phyloP scores from a whole-genome alignment of 2,329 filamentous ascomycete genomes.

The Stachybotrys echinatus region DNA sequence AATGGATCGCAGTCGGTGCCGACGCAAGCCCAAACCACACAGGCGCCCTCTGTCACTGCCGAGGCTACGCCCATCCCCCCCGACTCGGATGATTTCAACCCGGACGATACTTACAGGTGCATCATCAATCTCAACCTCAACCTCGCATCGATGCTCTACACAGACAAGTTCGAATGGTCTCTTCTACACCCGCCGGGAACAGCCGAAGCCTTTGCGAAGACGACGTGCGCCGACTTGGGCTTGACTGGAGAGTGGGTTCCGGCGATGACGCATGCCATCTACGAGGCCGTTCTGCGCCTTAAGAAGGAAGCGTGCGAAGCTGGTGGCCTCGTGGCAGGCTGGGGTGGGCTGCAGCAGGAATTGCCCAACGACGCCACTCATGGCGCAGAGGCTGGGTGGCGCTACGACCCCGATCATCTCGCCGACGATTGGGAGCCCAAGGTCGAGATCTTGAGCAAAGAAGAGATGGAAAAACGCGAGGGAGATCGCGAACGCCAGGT shows the following conservation, averaged over 20 bases:
- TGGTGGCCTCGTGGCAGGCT: slow-evolving; percentile 74
- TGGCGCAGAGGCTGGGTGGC: slow-evolving; percentile 81
- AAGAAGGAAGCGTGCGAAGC: slow-evolving; percentile 97
- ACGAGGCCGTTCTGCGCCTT: slow-evolving; percentile 83
- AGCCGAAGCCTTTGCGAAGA: slow-evolving; percentile 85
- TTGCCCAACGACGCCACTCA: slow-evolving; percentile 87
- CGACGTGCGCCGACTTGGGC: slow-evolving; percentile 88
- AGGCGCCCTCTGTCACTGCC: slow-evolving; percentile 56
- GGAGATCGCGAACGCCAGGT: slow-evolving; percentile 91
- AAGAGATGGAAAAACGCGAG: slow-evolving; percentile 96
- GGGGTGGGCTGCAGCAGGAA: slow-evolving; percentile 54
- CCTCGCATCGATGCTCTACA: slow-evolving; percentile 84
- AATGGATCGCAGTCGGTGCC: slow-evolving; percentile 48
- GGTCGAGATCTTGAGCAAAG: slow-evolving; percentile 77
- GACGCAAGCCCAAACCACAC: slow-evolving; percentile 32
- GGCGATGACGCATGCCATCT: slow-evolving; percentile 92
- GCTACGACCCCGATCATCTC: slow-evolving; percentile 88
- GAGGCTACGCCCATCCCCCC: slow-evolving; percentile 56
- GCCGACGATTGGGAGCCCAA: slow-evolving; percentile 81
- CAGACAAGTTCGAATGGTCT: slow-evolving; percentile 98
- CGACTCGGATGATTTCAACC: slow-evolving; percentile 72
- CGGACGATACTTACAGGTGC: slow-evolving; percentile 91
- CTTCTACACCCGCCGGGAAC: slow-evolving; percentile 86
- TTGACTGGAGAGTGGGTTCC: slow-evolving; percentile 90
- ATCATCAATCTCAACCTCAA: slow-evolving; percentile 90